Base-by-base conservation (phyloP, 2,329 filamentous ascomycete species). In the Botrytis byssoidea region DNA sequence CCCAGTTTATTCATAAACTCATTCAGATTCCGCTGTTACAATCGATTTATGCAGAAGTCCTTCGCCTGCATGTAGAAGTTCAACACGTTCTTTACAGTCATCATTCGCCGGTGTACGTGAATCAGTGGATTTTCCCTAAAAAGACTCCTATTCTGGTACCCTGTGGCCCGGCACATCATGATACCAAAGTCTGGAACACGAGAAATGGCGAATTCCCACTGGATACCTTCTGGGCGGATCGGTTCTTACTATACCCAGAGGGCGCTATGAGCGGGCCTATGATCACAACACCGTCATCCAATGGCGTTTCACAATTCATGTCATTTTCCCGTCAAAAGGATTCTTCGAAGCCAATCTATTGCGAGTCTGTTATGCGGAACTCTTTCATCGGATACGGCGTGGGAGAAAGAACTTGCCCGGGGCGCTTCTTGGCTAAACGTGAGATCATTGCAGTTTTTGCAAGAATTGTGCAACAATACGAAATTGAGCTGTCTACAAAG, bases 161-260 rank as follows among this genome's bases (percentile, higher is more conserved):
- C 16, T 59, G 22, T 57, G 35, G 48, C 14, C 42, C 42, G 10
- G 66, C 66, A 22, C 66, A 69, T n/a, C n/a, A 42, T 8, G 32
- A 83, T 72, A 37, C 66, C 4, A 57, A 64, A 5, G 77, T 80
- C 46, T 83, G 82, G 81, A 81, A 81, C 63, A 76, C 77, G 9
- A 78, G 79, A 0, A 72, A 75, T 55, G 75, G 76, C 25, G 66
- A 76, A 22, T 78, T 81, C 70, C 79, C 80, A 8, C 71, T 83
- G 2, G 74, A 82, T 48, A 71, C 73, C 0, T 83, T 81, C 75
- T 83, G 81, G 81, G 78, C 79, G 5, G 82, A 82, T 69, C 75
- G 82, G 22, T 83, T 83, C 72, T 71, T 82, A 29, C 74, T 80
- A 37, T 79, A 81, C 40, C 78, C 79, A 0, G 77, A 77, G 40